Evolutionary conservation across 352 stramenopile species (phyloP).

Genomic region (Peronosclerospora sorghi): DNA sequence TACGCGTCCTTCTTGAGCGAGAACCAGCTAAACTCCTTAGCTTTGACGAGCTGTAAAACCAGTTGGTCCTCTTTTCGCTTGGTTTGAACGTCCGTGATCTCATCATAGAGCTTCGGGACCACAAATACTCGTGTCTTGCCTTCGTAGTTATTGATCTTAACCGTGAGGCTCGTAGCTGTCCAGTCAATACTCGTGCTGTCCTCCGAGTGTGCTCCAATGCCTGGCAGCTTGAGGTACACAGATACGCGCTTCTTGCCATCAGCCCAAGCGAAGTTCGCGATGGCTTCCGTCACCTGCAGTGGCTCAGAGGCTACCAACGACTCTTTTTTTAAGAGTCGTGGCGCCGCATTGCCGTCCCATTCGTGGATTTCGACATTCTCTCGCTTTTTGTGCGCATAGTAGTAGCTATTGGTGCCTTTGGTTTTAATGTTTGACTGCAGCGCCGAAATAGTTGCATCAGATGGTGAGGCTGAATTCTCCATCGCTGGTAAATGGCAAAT

Average conservation of each 20-base stretch:
- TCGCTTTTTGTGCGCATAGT: slow-evolving; percentile 82
- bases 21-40: slow-evolving; percentile 69
- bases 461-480: slow-evolving; percentile 11
- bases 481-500: slow-evolving; percentile 3
- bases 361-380: slow-evolving; percentile 67
- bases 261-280: slow-evolving; percentile 73
- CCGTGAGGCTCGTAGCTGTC: slow-evolving; percentile 37
- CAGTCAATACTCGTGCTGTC: slow-evolving; percentile 62
- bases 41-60: slow-evolving; percentile 65
- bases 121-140: slow-evolving; percentile 61
- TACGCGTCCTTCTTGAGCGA: slow-evolving; percentile 77
- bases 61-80: slow-evolving; percentile 78
- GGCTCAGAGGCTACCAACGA: slow-evolving; percentile 18
- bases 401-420: slow-evolving; percentile 81
- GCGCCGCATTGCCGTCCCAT: slow-evolving; percentile 71
- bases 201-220: slow-evolving; percentile 48
- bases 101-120: slow-evolving; percentile 64
- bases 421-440: slow-evolving; percentile 75
- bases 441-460: slow-evolving; percentile 28
- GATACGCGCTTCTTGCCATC: slow-evolving; percentile 74
- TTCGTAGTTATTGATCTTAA: slow-evolving; percentile 53
- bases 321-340: slow-evolving; percentile 57
- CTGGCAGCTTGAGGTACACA: slow-evolving; percentile 60
- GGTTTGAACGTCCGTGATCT: slow-evolving; percentile 67
- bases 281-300: slow-evolving; percentile 32